Conservation (phyloP, 345 rosid species). For the Lumnitzera racemosa region DNA sequence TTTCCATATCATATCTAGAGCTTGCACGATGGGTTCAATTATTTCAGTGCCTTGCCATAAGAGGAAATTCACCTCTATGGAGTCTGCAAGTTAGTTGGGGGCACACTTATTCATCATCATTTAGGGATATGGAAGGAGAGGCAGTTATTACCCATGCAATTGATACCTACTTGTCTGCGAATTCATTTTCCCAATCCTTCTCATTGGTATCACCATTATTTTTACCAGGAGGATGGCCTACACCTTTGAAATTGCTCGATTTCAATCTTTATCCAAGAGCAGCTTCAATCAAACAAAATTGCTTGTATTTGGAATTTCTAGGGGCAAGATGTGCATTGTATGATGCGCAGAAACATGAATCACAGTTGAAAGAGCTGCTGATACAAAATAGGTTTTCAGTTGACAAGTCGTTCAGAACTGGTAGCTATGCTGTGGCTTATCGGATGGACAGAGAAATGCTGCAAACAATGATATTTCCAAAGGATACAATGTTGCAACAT, state of each 20-base stretch:
- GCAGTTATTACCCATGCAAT: conserved; percentile 50
- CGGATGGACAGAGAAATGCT: conserved; percentile 26
- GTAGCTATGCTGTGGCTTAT: too few relatives aligned
- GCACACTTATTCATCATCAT: conserved; percentile 79
- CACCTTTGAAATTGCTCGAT: conserved; percentile 57
- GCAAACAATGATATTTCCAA: conserved; percentile 32
- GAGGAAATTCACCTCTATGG: conserved; percentile 68
- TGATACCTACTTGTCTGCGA: conserved; percentile 33
- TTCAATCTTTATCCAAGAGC: conserved; percentile 54
- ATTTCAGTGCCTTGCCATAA: conserved; percentile 65
- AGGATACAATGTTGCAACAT: conserved; percentile 18
- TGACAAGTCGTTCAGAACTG: too few relatives aligned
- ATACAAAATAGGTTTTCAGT: too few relatives aligned
- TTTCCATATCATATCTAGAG: conserved; percentile 70
- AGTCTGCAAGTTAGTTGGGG: conserved; percentile 88
- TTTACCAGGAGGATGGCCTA: conserved; percentile 89
- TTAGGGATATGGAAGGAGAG: conserved; percentile 55
- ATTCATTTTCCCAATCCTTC: conserved; percentile 19
- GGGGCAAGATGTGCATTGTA: conserved; percentile 51
- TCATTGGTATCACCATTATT: conserved; percentile 28
- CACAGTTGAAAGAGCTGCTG: too few relatives aligned
- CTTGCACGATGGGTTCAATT: conserved; percentile 81
- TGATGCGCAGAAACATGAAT: conserved; percentile 1
- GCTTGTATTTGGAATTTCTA: conserved; percentile 70
- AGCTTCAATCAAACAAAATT: conserved; percentile 64